phyloP scores from a whole-genome alignment of 768 basidiomycete genomes.

The Russula emetica region DNA sequence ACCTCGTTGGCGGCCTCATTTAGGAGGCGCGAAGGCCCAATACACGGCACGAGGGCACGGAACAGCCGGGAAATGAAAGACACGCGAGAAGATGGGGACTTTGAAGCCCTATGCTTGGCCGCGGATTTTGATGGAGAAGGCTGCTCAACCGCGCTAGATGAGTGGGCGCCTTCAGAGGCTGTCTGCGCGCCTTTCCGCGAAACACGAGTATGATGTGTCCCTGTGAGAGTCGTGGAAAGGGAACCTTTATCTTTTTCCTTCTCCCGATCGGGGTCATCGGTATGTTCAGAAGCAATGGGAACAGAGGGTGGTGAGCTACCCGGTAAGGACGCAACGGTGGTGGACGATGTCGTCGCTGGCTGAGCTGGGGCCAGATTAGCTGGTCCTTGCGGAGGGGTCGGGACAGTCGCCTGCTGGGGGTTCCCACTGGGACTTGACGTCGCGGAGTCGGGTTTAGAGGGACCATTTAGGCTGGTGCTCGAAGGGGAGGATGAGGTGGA shows the following conservation, averaged over 20 bases:
- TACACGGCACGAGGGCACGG: constrained; percentile 61
- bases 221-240: constrained; percentile 40
- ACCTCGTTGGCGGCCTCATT: constrained; percentile 41
- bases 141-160: constrained; percentile 32
- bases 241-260: constrained; percentile 48
- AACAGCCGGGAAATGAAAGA: constrained; percentile 59
- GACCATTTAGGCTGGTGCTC: constrained; percentile 21
- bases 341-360: constrained; percentile 21
- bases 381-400: constrained; percentile 17
- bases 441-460: constrained; percentile 25
- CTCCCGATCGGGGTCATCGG: constrained; percentile 38
- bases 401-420: constrained; percentile 31
- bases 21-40: constrained; percentile 48
- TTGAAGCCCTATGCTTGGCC: constrained; percentile 28
- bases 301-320: constrained; percentile 32
- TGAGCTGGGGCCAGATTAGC: constrained; percentile 21
- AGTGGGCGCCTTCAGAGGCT: constrained; percentile 36
- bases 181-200: constrained; percentile 33
- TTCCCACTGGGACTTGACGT: constrained; percentile 7
- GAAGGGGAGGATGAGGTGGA: constrained; percentile 12
- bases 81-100: constrained; percentile 37
- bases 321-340: constrained; percentile 22
- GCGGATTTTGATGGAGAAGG: constrained; percentile 26
- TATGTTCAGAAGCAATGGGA: constrained; percentile 33
- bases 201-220: constrained; percentile 40